phyloP scores from a whole-genome alignment of 768 basidiomycete genomes.

The Scleroderma bovista region DNA sequence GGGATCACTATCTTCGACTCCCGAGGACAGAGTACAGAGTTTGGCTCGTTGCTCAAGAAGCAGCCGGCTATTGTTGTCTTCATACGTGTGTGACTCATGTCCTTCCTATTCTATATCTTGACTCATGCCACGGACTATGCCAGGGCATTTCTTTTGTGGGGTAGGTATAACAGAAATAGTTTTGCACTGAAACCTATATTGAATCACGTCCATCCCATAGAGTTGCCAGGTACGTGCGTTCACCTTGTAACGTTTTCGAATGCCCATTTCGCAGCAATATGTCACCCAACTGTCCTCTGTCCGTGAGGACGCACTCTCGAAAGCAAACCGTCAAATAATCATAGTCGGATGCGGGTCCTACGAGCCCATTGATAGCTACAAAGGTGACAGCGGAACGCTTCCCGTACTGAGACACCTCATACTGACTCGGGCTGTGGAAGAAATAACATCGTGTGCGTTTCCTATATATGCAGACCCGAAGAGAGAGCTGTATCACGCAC shows the following conservation, averaged over 20 bases:
- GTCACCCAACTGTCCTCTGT: conserved; percentile 42
- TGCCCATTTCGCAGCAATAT: conserved; percentile 35
- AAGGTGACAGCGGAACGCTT: conserved; percentile 29
- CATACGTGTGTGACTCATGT: conserved; percentile 42
- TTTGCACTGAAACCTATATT: background rate
- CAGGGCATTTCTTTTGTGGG: conserved; percentile 65
- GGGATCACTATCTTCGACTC: conserved; percentile 39
- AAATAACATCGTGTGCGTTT: conserved; percentile 40
- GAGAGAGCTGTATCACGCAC: conserved; percentile 48
- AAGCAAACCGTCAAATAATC: conserved; percentile 37
- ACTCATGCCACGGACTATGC: background rate
- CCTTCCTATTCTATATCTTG: background rate
- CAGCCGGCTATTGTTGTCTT: conserved; percentile 59
- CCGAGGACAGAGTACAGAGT: conserved; percentile 41
- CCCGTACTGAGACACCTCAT: background rate
- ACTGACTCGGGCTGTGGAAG: conserved; percentile 19
- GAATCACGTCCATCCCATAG: conserved; percentile 15
- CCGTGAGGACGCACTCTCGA: conserved; percentile 34
- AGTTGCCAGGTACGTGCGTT: conserved; percentile 36
- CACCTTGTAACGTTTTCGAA: background rate
- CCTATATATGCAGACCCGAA: conserved; percentile 62
- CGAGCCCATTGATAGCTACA: conserved; percentile 44
- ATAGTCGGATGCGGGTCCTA: conserved; percentile 61
- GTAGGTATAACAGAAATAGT: conserved; percentile 29
- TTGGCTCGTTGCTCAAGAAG: conserved; percentile 47